Percentiles rank a stretch among this genome's conserved stretches.
Conservation (phyloP, 2,329 filamentous ascomycete species). For the Penicillium sp. region DNA sequence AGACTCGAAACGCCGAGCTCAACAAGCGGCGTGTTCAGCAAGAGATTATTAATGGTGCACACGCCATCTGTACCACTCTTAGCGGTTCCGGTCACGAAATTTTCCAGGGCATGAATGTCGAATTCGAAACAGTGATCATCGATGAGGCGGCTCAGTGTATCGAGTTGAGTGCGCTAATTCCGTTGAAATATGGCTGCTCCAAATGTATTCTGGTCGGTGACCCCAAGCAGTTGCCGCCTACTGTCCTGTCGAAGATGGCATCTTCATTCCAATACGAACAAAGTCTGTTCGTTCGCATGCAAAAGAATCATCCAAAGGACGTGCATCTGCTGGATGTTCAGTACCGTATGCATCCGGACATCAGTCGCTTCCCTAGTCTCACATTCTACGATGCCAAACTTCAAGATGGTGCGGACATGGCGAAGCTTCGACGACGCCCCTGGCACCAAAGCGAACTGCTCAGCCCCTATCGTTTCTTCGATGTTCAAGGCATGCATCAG, state of each 20-base stretch:
- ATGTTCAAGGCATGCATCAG: constrained; percentile 86
- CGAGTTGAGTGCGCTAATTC: constrained; percentile 93
- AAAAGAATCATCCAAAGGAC: constrained; percentile 83
- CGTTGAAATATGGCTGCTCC: constrained; percentile 93
- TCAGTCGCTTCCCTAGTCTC: constrained; percentile 85
- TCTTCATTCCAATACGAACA: constrained; percentile 95
- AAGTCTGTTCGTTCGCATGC: constrained; percentile 98
- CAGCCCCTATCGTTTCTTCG: constrained; percentile 95
- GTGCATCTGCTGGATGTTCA: constrained; percentile 96
- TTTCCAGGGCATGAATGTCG: constrained; percentile 90
- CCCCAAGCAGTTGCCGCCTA: constrained; percentile 94
- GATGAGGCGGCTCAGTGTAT: constrained; percentile 98
- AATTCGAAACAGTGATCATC: constrained; percentile 98
- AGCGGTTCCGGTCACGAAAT: constrained; percentile 97
- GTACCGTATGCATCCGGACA: constrained; percentile 99
- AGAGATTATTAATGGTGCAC: constrained; percentile 84
- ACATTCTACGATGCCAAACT: constrained; percentile 92
- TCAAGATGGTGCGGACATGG: constrained; percentile 84
- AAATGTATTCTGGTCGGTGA: constrained; percentile 98
- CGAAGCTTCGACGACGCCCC: constrained; percentile 70
- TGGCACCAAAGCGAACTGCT: constrained; percentile 86
- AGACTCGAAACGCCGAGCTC: constrained; percentile 82
- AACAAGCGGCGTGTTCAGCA: constrained; percentile 84
- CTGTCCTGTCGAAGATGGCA: constrained; percentile 91
- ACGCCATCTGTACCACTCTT: constrained; percentile 92